Conservation (phyloP, 2,329 filamentous ascomycete genomes). For the Ustilaginoidea virens region DNA sequence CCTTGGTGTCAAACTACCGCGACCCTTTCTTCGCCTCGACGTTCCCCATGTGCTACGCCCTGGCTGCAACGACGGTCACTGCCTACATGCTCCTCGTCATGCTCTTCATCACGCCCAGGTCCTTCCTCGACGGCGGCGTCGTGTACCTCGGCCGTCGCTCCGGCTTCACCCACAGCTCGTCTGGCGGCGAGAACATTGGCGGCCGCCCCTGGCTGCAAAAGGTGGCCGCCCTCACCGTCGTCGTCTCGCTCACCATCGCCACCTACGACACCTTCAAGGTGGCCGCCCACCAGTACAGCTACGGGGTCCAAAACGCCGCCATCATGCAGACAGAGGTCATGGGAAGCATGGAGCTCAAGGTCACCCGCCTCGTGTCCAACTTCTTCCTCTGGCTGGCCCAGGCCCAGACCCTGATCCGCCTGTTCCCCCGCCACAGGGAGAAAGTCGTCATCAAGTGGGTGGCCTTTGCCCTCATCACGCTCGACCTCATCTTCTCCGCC, state of each 20-base stretch:
- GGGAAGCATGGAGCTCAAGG: slow-evolving; percentile 69
- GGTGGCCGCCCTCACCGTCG: slow-evolving; percentile 56
- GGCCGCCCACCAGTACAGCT: slow-evolving; percentile 65
- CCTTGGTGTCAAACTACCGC: slow-evolving; percentile 46
- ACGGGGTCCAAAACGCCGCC: slow-evolving; percentile 65
- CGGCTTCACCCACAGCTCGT: slow-evolving; percentile 73
- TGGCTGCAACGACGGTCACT: slow-evolving; percentile 80
- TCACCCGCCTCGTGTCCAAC: slow-evolving; percentile 85
- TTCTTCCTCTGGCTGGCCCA: slow-evolving; percentile 96
- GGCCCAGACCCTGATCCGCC: slow-evolving; percentile 85
- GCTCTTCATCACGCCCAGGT: slow-evolving; percentile 86
- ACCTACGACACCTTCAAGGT: slow-evolving; percentile 82
- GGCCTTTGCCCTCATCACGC: slow-evolving; percentile 79
- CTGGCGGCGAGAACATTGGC: slow-evolving; percentile 68
- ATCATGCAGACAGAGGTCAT: slow-evolving; percentile 66
- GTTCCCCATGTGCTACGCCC: slow-evolving; percentile 83
- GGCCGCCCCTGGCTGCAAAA: slow-evolving; percentile 90
- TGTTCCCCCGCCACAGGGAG: slow-evolving; percentile 92
- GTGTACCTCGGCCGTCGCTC: slow-evolving; percentile 69
- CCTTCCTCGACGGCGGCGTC: slow-evolving; percentile 74
- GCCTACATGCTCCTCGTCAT: slow-evolving; percentile 89
- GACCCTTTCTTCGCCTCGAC: slow-evolving; percentile 91
- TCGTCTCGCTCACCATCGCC: slow-evolving; percentile 82
- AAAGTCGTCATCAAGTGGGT: slow-evolving; percentile 99
- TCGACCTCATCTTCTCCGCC: slow-evolving; percentile 82